Evolutionary conservation across 306 rosid genomes (phyloP), one percentile per base, ranked within the genome.

Genomic region (Castanospermum australe): DNA sequence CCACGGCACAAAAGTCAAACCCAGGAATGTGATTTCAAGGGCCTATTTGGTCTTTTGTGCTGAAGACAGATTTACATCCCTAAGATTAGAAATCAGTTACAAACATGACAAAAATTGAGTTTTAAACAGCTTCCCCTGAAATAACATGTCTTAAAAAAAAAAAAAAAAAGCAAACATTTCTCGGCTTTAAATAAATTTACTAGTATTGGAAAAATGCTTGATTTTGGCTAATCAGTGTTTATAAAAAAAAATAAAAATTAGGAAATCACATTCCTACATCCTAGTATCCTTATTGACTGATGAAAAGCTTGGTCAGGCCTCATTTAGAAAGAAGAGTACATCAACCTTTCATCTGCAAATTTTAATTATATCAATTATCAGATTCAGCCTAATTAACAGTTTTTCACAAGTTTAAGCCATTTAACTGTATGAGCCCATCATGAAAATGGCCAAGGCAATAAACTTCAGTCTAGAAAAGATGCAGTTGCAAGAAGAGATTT

Each of bases 401-500:
- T 13, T 28, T 32, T 35, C 35, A 57, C 25, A 67, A 56, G 38
- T 9, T 30, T 20, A 41, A 12, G 71, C 30, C 30, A 5, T 61
- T 59, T 64, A 73, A 70, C 24, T 41, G 12, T 33, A 75, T 30
- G 57, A 54, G 32, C 33, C 50, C 47, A 67, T 81, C 10, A 73
- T 60, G 22, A 81, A 50, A 70, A 41, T 63, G 60, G 39, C 59
- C 24, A 52, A 24, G 62, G 67, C 62, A 71, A 80, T 25, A 77
- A 65, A 48, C 59, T 50, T 59, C 59, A 50, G 22, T 33, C 28
- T 59, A 61, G 60, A 67, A 44, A 67, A 47, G 15, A 78, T 69
- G 15, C 17, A 44, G 0, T 22, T 52, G 6, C 12, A 63, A 18
- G 39, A 42, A 76, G 50, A 28, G 77, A 72, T 67, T 32, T 41